These are phyloP conservation scores for Epichloe elymi DNA, from an alignment of 2,329 filamentous ascomycete genomes.

Conservation along the genomic window DNA sequence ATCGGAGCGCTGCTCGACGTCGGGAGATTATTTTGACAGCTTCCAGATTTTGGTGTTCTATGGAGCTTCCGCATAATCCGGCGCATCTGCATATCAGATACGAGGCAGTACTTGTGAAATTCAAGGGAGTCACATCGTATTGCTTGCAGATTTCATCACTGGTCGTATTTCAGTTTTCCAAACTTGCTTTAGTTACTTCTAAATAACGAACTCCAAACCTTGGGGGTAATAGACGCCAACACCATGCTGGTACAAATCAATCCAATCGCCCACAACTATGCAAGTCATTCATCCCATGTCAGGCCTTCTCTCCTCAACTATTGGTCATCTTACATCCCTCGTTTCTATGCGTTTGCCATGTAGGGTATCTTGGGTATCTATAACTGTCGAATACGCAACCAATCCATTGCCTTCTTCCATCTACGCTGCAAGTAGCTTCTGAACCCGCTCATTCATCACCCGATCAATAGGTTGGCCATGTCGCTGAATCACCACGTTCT, in stretches of 20 bases:
- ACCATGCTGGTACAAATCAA: slow-evolving; percentile 2
- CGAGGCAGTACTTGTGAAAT: too few relatives aligned
- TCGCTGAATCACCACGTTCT: slow-evolving; percentile 44
- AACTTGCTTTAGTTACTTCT: not conserved
- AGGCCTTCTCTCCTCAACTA: not conserved
- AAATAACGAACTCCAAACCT: not conserved
- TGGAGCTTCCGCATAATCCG: too few relatives aligned
- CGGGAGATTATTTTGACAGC: too few relatives aligned
- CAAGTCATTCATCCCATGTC: not conserved
- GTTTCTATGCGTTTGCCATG: not conserved
- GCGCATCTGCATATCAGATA: too few relatives aligned
- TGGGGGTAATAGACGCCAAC: slow-evolving; percentile 6
- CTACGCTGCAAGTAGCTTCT: slow-evolving; percentile 18
- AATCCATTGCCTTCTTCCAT: not conserved
- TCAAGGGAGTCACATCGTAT: too few relatives aligned
- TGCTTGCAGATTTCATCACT: not conserved
- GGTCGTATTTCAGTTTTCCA: not conserved
- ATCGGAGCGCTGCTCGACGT: too few relatives aligned
- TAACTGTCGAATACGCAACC: not conserved
- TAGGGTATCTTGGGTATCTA: not conserved
- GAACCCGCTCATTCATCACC: slow-evolving; percentile 24
- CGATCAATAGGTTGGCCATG: slow-evolving; percentile 26
- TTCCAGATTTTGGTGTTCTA: too few relatives aligned
- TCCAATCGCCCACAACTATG: not conserved
- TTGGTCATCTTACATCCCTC: not conserved